These are phyloP conservation scores for Scheffersomyces quercinus DNA, from an alignment of 1,139 yeast species.

Conservation along the genomic window DNA sequence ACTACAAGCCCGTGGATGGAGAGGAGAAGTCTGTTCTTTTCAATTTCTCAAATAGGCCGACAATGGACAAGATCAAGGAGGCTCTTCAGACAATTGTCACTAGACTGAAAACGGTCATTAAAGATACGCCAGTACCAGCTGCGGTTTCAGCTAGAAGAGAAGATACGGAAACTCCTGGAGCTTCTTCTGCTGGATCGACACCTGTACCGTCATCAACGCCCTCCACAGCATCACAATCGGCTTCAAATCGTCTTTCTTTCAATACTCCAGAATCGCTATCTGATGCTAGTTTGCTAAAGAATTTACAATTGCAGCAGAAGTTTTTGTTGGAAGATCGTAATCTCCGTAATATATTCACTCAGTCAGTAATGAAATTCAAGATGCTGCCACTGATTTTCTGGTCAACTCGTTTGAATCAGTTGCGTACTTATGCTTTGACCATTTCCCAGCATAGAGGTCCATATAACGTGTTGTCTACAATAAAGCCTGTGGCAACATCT, in stretches of 20 bases:
- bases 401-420: constrained; percentile 76
- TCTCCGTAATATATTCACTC: constrained; percentile 78
- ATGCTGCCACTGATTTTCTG: constrained; percentile 84
- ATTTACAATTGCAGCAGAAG: constrained; percentile 76
- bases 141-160: not conserved
- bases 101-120: constrained; percentile 55
- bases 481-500: constrained; percentile 87
- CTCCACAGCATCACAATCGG: constrained; percentile 7
- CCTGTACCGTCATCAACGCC: constrained; percentile 14
- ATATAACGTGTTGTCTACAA: constrained; percentile 89
- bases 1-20: constrained; percentile 41
- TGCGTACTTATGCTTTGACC: constrained; percentile 84
- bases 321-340: constrained; percentile 67
- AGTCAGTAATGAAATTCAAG: constrained; percentile 80
- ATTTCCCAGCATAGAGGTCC: constrained; percentile 88
- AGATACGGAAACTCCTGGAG: constrained; percentile 25
- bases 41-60: constrained; percentile 67
- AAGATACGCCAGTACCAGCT: constrained; percentile 25
- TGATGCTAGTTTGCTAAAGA: constrained; percentile 53
- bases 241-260: constrained; percentile 12
- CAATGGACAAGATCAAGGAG: constrained; percentile 74
- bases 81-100: constrained; percentile 72
- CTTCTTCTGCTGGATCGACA: constrained; percentile 17
- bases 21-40: constrained; percentile 53
- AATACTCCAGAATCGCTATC: constrained; percentile 29